Base-by-base conservation (phyloP, 345 rosid species). In the Citrus medica region DNA sequence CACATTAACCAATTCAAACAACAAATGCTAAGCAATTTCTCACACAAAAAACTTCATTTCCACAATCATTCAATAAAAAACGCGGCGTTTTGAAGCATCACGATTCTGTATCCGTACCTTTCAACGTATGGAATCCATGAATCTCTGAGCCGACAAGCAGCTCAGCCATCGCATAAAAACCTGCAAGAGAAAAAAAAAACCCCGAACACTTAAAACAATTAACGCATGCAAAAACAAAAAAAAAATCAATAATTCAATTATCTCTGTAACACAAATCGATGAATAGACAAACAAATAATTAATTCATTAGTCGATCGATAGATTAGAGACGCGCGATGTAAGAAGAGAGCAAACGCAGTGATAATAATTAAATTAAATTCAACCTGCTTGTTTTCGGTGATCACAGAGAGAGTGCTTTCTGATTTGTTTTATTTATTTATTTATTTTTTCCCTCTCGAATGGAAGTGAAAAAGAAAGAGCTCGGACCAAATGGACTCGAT, bases 71-170 rank as follows among this genome's bases (percentile, higher is more conserved):
- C 21, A 51, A 19, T 6, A 24, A 69, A 56, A 68, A 33, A 14
- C 42, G 7, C 28, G 30, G 65, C 10, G n/a, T 9, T 42, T 27
- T 14, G 3, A 55, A 27, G 1, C 22, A 13, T 7, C 19, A 37
- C 0, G 6, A 73, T n/a, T n/a, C 48, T 17, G 7, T 14, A 5
- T 19, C 59, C 48, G 66, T 80, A 95, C 99, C 98, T 85, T 83
- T 82, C 17, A 85, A 65, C 14, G 93, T 89, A 81, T 82, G 95
- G 67, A 96, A 96, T 67, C 99, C 99, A 87, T 96, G 99, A 90
- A 94, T 89, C 83, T 96, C 97, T 1, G 94, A 79, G 79, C 92
- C 89, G 24, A 81, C 89, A 4, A 96, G 97, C 78, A 46, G 81
- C 46, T 79, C 76, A 59, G 80, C 90, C 98, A 93, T 90, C 70